Percentiles rank a stretch among this genome's conserved stretches.
Evolutionary conservation across 306 rosid species (phyloP).

Genomic region (Prinsepia uniflora): DNA sequence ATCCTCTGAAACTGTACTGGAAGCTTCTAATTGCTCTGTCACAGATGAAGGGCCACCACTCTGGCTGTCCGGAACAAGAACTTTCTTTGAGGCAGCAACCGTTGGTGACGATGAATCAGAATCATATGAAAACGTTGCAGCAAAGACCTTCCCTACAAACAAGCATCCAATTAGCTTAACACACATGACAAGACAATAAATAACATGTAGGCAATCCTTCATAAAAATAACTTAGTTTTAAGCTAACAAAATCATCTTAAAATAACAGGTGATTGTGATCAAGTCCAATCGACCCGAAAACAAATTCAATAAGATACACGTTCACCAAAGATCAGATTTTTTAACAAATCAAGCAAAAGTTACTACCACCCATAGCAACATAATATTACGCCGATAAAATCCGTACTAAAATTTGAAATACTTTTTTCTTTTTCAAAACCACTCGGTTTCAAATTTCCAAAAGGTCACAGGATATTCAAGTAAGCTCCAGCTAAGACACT

Average conservation of each 20-base stretch:
- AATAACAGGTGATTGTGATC: neutral
- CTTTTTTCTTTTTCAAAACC: neutral
- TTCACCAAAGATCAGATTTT: neutral
- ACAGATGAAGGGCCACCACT: conserved; percentile 45
- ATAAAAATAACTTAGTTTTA: neutral
- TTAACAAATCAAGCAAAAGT: neutral
- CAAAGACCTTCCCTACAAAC: conserved; percentile 62
- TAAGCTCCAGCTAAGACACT: neutral
- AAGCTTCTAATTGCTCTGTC: conserved; percentile 51
- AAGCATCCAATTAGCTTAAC: conserved; percentile 27
- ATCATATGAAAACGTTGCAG: conserved; percentile 50
- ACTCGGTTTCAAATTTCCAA: neutral
- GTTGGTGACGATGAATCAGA: conserved; percentile 60
- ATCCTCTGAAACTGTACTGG: conserved; percentile 46
- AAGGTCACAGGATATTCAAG: neutral
- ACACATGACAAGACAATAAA: neutral
- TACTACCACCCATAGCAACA: neutral
- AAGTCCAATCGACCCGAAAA: neutral
- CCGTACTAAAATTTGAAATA: neutral
- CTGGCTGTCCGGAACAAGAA: conserved; percentile 60
- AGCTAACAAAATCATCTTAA: neutral
- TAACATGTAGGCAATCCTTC: neutral
- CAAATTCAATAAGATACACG: neutral
- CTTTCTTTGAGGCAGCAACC: conserved; percentile 62
- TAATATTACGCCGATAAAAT: neutral